Evolutionary conservation across 1,284 basidiomycete genomes (phyloP), one percentile per base, ranked within the genome.

Genomic region (Ustilago esculenta): DNA sequence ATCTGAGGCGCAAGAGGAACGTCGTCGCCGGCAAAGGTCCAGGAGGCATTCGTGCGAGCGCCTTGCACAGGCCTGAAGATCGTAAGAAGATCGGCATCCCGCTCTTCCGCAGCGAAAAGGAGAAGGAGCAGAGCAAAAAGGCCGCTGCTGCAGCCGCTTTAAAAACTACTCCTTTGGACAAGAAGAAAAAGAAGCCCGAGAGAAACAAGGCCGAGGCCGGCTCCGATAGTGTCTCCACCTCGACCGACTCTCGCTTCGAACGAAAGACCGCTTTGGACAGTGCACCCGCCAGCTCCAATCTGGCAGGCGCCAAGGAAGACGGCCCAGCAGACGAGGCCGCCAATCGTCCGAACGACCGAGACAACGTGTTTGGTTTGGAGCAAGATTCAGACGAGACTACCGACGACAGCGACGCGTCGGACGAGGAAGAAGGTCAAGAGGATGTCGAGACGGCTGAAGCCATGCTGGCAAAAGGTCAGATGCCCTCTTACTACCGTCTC

Each of bases 401-500:
- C 18, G 55, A 52, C 21, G 60, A 61, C 32, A 61, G 25, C 32
- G 58, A 63, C n/a, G 65, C 54, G 32, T 58, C 61, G 15, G 61
- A 64, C 33, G 68, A 72, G 5, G 72, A 67, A 35, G 70, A 67
- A 25, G 75, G 55, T 0, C 59, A 65, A 30, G 68, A 72, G 36
- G 66, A 72, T 41, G 42, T 56, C 34, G 57, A 69, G 32, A 64
- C 51, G 15, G 52, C 57, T 12, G 61, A 64, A n/a, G 54, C 68
- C 21, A 52, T 61, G 54, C 66, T 68, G 15, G 39, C 43, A 18
- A 49, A 54, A 39, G 67, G 63, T 18, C 57, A 60, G 14, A 88
- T 95, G 58, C 93, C 94, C 0, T 88, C 87, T 58, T 87, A 90
- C 69, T 99, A 96, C 82, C 88, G 91, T 39, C 90, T 90, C 77